phyloP scores from a whole-genome alignment of 345 rosid genomes.

The Populus davidiana region DNA sequence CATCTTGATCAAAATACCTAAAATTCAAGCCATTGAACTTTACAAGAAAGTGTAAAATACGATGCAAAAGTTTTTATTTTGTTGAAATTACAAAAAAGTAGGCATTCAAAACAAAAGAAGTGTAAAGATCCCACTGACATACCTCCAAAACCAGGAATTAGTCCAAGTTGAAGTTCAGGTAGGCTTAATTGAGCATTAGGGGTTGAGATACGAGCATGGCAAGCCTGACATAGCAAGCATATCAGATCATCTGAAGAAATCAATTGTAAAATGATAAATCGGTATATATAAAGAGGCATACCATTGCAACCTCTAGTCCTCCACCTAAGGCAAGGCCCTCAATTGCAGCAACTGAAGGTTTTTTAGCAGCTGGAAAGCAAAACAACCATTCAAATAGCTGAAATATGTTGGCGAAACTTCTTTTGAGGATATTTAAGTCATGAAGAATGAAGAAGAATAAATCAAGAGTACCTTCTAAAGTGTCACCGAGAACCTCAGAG shows the following conservation, averaged over 20 bases:
- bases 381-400: conserved; percentile 8
- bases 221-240: conserved; percentile 45
- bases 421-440: background rate
- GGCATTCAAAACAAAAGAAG: background rate
- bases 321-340: conserved; percentile 99
- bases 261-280: background rate
- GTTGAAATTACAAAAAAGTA: background rate
- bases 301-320: conserved; percentile 96
- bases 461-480: conserved; percentile 68
- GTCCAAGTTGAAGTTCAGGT: conserved; percentile 90
- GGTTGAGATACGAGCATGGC: conserved; percentile 88
- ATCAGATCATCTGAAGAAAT: conserved; percentile 12
- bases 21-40: background rate
- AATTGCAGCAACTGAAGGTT: conserved; percentile 97
- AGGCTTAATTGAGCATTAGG: conserved; percentile 76
- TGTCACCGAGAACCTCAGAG: conserved; percentile 58
- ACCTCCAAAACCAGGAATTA: conserved; percentile 99
- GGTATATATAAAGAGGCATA: conserved; percentile 26
- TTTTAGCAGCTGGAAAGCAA: conserved; percentile 62
- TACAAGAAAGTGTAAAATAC: background rate
- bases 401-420: background rate
- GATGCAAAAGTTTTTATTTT: background rate
- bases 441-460: background rate
- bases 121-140: conserved; percentile 6
- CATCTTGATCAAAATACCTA: conserved; percentile 3